Evolutionary conservation across 2,329 filamentous ascomycete genomes (phyloP).

Genomic region (Cytospora schulzeri): DNA sequence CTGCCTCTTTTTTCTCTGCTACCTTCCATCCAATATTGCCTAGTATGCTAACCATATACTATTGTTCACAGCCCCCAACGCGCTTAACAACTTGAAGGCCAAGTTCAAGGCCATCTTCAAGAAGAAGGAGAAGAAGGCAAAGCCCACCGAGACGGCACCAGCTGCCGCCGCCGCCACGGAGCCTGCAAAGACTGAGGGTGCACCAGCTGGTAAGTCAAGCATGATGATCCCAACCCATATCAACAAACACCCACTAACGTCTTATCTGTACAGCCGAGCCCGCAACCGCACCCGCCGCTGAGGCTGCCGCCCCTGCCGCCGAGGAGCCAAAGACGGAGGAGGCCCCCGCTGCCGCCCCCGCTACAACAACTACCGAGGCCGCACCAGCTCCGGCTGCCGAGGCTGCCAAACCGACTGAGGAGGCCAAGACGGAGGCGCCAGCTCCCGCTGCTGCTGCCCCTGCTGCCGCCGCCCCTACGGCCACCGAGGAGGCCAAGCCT

Average conservation of each 20-base stretch:
- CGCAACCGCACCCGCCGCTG: slow-evolving; percentile 27
- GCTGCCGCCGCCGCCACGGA: slow-evolving; percentile 36
- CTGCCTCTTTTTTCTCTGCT: not conserved
- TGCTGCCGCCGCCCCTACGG: slow-evolving; percentile 27
- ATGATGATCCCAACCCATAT: not conserved
- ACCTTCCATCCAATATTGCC: no score
- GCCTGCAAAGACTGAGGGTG: slow-evolving; percentile 41
- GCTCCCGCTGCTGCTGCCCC: slow-evolving; percentile 34
- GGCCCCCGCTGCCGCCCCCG: slow-evolving; percentile 29
- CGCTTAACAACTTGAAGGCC: slow-evolving; percentile 57
- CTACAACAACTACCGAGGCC: slow-evolving; percentile 33
- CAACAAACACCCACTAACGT: not conserved
- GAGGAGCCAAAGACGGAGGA: slow-evolving; percentile 32
- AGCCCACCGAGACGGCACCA: slow-evolving; percentile 33
- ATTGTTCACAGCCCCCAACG: slow-evolving; percentile 45
- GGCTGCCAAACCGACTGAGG: slow-evolving; percentile 9
- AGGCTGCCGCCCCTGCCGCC: slow-evolving; percentile 30
- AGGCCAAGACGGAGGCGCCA: slow-evolving; percentile 30
- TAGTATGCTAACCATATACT: slow-evolving; percentile 28
- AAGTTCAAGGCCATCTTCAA: slow-evolving; percentile 58
- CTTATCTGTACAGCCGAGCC: slow-evolving; percentile 25
- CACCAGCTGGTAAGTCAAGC: slow-evolving; percentile 36
- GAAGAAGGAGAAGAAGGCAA: slow-evolving; percentile 45
- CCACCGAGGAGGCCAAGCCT: slow-evolving; percentile 32
- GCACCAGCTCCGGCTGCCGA: slow-evolving; percentile 29